phyloP scores from a whole-genome alignment of 2,329 filamentous ascomycete genomes.

The Zalaria obscura region DNA sequence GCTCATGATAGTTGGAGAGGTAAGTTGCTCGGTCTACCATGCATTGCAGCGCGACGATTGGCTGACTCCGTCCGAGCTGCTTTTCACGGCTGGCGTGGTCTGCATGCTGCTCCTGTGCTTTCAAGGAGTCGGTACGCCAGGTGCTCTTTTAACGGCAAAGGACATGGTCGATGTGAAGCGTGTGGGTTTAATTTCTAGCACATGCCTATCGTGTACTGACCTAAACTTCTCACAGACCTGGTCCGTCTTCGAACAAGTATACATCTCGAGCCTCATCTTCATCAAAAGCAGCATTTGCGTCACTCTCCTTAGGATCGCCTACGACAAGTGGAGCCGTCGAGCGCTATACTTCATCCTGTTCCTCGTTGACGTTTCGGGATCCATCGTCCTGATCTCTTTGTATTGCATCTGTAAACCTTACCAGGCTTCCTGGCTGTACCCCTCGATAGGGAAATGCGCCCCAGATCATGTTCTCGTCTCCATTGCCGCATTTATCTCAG shows the following conservation, averaged over 20 bases:
- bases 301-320: conserved; percentile 35
- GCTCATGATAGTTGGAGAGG: conserved; percentile 3
- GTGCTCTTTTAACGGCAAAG: conserved; percentile 2
- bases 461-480: conserved; percentile 3
- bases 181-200: neutral
- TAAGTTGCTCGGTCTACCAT: neutral
- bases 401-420: conserved; percentile 6
- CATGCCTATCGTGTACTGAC: neutral
- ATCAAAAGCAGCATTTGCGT: conserved; percentile 35
- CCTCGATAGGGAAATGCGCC: conserved; percentile 2
- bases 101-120: conserved; percentile 2
- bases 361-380: conserved; percentile 7
- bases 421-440: conserved; percentile 6
- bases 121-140: conserved; percentile 5
- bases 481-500: conserved; percentile 5
- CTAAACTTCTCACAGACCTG: conserved; percentile 18
- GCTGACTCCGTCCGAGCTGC: neutral
- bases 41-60: neutral
- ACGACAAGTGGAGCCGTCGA: conserved; percentile 14
- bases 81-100: conserved; percentile 4
- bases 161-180: conserved; percentile 2
- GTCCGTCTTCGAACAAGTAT: conserved; percentile 37
- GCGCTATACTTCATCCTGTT: conserved; percentile 6
- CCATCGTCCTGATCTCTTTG: conserved; percentile 9
- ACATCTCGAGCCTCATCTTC: conserved; percentile 29